Base-by-base conservation (phyloP, 139 green algal species). In the Chlorella sp. region DNA sequence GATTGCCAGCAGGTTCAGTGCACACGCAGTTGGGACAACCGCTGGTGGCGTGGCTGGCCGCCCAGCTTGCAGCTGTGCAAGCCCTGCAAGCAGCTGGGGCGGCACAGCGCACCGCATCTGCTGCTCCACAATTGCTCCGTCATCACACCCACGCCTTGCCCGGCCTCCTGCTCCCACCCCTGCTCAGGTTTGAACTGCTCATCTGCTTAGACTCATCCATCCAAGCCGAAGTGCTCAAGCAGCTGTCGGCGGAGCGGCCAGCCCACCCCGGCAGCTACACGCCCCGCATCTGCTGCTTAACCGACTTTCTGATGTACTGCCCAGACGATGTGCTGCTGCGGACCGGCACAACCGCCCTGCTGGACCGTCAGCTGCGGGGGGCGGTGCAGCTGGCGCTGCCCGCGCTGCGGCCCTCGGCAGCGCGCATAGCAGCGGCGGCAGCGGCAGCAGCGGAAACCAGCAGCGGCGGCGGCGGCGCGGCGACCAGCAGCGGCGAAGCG, bases 251-350 rank as follows among this genome's bases (percentile, higher is more conserved):
- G 1, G 57, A 28, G 4, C 76, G 76, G 2, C 76, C 76, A 17
- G 4, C 64, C 12, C 60, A 56, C 9, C 57, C 76, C 2, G 36
- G 4, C 34, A 36, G 25, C 25, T 82, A 82, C 36, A 39, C 57
- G 11, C 36, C 7, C 4, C 56, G 60, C 56, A 67, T 82, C 26
- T 72, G 60, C 76, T 62, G 60, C 76, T 60, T 82, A 30, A 21
- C 57, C 18, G 76, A 82, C 76, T 82, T 82, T 60, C 76, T 82
- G 25, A 72, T 72, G 57, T 82, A 82, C 60, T 72, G 57, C 60
- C 23, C 57, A 15, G 76, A 82, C 36, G 76, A 85, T 2, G 80
- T 30, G 5, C 64, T 80, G 55, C 55, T 71, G 26, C n/a, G 36
- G 0, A 26, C 5, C 0, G 71, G 71, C 71, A 81, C 64, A 13